Conservation (phyloP, 2,329 filamentous ascomycete genomes). For the Epichloe bromicola region DNA sequence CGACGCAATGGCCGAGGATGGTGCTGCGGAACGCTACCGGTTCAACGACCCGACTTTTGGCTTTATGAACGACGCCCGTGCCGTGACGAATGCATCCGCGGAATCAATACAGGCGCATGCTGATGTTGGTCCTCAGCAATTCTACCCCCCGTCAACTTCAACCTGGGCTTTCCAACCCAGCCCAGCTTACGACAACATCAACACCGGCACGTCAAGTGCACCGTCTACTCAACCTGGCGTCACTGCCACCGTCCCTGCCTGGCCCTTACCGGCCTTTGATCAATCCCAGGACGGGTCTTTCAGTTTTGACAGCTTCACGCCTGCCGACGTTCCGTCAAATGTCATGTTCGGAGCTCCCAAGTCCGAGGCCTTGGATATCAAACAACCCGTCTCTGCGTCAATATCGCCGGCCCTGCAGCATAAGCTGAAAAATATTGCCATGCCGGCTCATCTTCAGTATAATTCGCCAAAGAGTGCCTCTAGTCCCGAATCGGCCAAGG, state of each 20-base stretch:
- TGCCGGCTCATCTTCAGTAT: conserved; percentile 50
- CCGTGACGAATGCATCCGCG: conserved; percentile 16
- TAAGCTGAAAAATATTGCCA: conserved; percentile 48
- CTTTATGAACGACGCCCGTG: conserved; percentile 23
- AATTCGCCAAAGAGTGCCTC: conserved; percentile 43
- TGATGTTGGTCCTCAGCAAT: conserved; percentile 23
- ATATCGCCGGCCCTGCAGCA: conserved; percentile 40
- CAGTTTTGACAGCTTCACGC: conserved; percentile 19
- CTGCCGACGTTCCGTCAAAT: conserved; percentile 22
- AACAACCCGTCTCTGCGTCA: conserved; percentile 11
- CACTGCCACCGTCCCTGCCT: conserved; percentile 20
- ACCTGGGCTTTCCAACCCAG: conserved; percentile 36
- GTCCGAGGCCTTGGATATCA: neutral
- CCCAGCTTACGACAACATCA: conserved; percentile 34
- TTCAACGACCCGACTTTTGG: conserved; percentile 29
- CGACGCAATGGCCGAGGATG: conserved; percentile 27
- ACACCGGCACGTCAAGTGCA: conserved; percentile 22
- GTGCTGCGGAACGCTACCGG: conserved; percentile 27
- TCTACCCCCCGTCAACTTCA: conserved; percentile 15
- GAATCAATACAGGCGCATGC: conserved; percentile 17
- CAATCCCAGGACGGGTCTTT: conserved; percentile 20
- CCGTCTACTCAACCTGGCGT: conserved; percentile 21
- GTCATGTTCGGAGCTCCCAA: conserved; percentile 16
- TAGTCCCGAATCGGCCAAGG: conserved; percentile 43
- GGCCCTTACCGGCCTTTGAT: conserved; percentile 23